Percentiles rank a stretch among this genome's conserved stretches.
Conservation (phyloP, 805 yeast species). For the Myxozyma monticola region DNA sequence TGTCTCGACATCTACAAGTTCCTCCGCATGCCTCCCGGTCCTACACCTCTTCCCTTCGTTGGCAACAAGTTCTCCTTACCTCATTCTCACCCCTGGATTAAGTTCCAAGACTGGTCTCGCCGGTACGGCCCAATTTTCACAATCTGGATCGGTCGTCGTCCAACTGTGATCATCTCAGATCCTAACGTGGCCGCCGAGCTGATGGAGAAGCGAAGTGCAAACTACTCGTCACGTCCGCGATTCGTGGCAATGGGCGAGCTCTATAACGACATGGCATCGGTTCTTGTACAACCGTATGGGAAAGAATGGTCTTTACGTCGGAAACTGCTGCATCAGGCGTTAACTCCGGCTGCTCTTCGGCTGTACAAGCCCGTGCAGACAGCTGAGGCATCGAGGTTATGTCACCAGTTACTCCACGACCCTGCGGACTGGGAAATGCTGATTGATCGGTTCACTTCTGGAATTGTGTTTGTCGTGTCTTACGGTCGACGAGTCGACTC, state of each 20-base stretch:
- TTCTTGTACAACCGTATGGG: slow-evolving; percentile 9
- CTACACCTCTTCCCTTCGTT: slow-evolving; percentile 6
- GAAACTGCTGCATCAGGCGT: slow-evolving; percentile 8
- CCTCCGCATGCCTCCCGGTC: slow-evolving; percentile 11
- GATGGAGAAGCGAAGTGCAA: slow-evolving; percentile 6
- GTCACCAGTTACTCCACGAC: not conserved
- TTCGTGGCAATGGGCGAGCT: slow-evolving; percentile 8
- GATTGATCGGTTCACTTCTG: slow-evolving; percentile 4
- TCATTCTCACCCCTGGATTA: slow-evolving; percentile 2
- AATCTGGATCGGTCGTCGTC: slow-evolving; percentile 7
- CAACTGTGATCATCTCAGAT: slow-evolving; percentile 7
- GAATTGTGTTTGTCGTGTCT: slow-evolving; percentile 4
- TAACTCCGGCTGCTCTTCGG: not conserved
- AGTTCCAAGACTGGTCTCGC: slow-evolving; percentile 1
- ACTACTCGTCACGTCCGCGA: slow-evolving; percentile 8
- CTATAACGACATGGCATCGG: slow-evolving; percentile 1
- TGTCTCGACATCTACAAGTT: not conserved
- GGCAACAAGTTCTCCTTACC: slow-evolving; percentile 7
- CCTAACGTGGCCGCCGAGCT: slow-evolving; percentile 8
- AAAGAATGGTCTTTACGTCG: slow-evolving; percentile 9
- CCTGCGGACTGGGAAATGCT: slow-evolving; percentile 9
- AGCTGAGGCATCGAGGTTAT: slow-evolving; percentile 2
- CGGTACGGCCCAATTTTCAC: slow-evolving; percentile 6
- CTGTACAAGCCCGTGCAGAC: slow-evolving; percentile 9
- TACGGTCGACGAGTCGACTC: slow-evolving; percentile 4